These are phyloP conservation scores for Neonectria magnoliae DNA, from an alignment of 2,329 filamentous ascomycete genomes.

Conservation along the genomic window DNA sequence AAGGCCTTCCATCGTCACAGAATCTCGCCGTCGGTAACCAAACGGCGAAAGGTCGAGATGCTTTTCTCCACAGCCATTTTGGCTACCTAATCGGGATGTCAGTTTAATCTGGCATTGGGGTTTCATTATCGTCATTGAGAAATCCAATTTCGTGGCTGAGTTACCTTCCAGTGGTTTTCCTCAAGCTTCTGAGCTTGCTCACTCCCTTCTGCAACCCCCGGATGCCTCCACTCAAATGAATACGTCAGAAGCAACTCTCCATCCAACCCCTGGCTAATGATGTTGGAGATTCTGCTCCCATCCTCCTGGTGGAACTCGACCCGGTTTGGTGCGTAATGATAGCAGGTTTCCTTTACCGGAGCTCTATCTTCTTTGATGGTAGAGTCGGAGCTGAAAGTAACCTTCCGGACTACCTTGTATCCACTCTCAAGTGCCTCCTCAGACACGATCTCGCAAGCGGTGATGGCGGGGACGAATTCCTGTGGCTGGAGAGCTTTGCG, in stretches of 20 bases:
- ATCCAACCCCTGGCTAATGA: constrained; percentile 44
- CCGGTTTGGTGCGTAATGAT: constrained; percentile 45
- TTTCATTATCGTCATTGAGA: no score
- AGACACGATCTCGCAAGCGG: constrained; percentile 43
- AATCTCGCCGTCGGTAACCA: constrained; percentile 24
- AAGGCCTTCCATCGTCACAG: background rate
- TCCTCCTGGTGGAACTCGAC: constrained; percentile 50
- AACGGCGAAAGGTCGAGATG: constrained; percentile 27
- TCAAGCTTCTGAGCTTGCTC: constrained; percentile 39
- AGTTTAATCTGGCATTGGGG: background rate
- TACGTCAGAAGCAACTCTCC: constrained; percentile 49
- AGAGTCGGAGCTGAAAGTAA: constrained; percentile 37
- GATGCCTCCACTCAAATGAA: constrained; percentile 49
- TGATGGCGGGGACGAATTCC: constrained; percentile 52
- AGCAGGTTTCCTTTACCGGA: constrained; percentile 44
- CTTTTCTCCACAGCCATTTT: constrained; percentile 30
- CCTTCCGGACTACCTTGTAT: constrained; percentile 42
- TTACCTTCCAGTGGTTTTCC: constrained; percentile 36
- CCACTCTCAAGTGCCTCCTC: constrained; percentile 34
- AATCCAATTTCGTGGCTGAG: background rate
- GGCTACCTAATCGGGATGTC: constrained; percentile 16
- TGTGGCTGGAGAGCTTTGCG: constrained; percentile 49
- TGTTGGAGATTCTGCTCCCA: constrained; percentile 48
- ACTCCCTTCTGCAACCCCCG: constrained; percentile 42
- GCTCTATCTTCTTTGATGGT: constrained; percentile 16